Conservation (phyloP, 2,329 filamentous ascomycete genomes). For the Colletotrichum gloeosporioides region DNA sequence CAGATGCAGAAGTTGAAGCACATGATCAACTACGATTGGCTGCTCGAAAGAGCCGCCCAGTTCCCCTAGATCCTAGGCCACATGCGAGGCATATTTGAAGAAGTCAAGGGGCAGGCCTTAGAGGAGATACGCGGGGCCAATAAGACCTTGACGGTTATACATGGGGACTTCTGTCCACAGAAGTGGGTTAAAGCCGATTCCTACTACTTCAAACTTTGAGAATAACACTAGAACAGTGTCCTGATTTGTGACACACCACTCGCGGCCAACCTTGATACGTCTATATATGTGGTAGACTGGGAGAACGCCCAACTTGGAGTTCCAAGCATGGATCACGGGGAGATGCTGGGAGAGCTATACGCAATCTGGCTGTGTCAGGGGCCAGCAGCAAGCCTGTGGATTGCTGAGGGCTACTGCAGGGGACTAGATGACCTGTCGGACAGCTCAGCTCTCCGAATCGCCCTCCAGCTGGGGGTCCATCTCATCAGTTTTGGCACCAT, state of each 20-base stretch:
- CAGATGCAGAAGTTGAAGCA: neutral
- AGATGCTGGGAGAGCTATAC: neutral
- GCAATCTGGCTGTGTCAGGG: neutral
- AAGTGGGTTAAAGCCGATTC: conserved; percentile 45
- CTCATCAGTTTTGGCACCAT: neutral
- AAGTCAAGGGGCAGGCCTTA: neutral
- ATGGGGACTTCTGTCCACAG: conserved; percentile 68
- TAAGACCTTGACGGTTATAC: conserved; percentile 39
- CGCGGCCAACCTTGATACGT: neutral
- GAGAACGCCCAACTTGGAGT: neutral
- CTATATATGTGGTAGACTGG: neutral
- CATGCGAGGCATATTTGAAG: conserved; percentile 31
- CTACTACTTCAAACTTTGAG: neutral
- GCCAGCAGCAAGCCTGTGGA: neutral
- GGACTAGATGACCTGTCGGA: neutral
- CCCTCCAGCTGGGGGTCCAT: neutral
- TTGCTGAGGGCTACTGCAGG: neutral
- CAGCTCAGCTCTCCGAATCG: neutral
- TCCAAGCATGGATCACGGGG: neutral
- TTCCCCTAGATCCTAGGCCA: conserved; percentile 43
- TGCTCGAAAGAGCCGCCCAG: conserved; percentile 49
- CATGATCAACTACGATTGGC: conserved; percentile 42
- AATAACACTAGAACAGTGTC: neutral
- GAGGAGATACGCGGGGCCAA: neutral
- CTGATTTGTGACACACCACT: neutral